Evolutionary conservation across 345 rosid species (phyloP).

Genomic region (Cardamine resedifolia): DNA sequence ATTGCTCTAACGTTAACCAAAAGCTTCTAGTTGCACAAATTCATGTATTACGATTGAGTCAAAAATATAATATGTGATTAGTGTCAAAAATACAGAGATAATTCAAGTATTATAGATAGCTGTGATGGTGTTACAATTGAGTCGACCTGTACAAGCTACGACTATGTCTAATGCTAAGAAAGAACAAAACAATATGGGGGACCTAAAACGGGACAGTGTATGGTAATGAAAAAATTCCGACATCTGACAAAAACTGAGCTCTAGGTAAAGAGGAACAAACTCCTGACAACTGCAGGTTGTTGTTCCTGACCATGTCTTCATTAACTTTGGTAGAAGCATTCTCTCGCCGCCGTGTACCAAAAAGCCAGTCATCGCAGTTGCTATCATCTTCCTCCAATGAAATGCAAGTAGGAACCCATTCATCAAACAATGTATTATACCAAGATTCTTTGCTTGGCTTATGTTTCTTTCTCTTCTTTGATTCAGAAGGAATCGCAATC

Average conservation of each 20-base stretch:
- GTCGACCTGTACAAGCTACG: constrained; percentile 28
- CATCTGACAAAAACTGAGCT: constrained; percentile 45
- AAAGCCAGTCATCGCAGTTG: constrained; percentile 62
- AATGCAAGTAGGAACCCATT: constrained; percentile 44
- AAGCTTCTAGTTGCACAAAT: not conserved
- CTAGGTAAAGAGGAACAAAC: constrained; percentile 31
- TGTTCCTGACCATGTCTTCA: constrained; percentile 7
- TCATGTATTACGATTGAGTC: not conserved
- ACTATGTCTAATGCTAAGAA: constrained; percentile 14
- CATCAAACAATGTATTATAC: constrained; percentile 43
- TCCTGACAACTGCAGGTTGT: not conserved
- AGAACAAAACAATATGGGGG: constrained; percentile 19
- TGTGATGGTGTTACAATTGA: constrained; percentile 25
- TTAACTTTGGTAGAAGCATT: not conserved
- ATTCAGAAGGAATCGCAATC: not conserved
- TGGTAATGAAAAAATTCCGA: constrained; percentile 57
- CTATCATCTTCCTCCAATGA: not conserved
- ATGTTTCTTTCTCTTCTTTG: constrained; percentile 17
- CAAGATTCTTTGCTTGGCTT: constrained; percentile 19
- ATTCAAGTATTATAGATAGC: constrained; percentile 8
- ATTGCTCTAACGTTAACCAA: not conserved
- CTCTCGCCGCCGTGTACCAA: constrained; percentile 20
- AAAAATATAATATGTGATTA: not conserved
- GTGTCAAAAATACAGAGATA: not conserved
- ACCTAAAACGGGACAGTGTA: constrained; percentile 54